A percentile compares a stretch with the other conserved stretches of the same genome.
Conservation (phyloP, 768 basidiomycete species). For the Russula olivacea region DNA sequence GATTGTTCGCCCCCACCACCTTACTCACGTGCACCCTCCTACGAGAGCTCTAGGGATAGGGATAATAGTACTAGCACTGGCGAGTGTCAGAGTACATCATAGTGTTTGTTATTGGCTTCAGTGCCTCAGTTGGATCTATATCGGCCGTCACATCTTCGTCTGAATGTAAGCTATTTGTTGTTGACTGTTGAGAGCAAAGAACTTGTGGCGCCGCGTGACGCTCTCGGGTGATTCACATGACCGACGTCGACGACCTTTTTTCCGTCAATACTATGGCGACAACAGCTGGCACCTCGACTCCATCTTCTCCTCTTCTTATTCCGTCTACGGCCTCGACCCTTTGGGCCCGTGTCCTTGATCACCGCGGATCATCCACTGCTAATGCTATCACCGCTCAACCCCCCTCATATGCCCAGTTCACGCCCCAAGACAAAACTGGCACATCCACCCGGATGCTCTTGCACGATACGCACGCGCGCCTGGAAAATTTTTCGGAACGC, state of each 20-base stretch:
- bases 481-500: conserved; percentile 58
- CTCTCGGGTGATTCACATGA: neutral
- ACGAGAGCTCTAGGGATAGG: conserved; percentile 3
- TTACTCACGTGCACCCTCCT: conserved; percentile 19
- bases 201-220: conserved; percentile 1
- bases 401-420: conserved; percentile 39
- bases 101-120: neutral
- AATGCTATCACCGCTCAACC: conserved; percentile 28
- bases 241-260: neutral
- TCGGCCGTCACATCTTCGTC: neutral
- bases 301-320: conserved; percentile 13
- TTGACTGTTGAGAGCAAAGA: neutral
- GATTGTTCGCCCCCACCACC: conserved; percentile 15
- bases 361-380: conserved; percentile 31
- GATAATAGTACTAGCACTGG: neutral
- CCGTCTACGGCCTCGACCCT: conserved; percentile 29
- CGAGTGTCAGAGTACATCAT: neutral
- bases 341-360: conserved; percentile 54
- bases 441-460: conserved; percentile 68
- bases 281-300: neutral
- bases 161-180: neutral
- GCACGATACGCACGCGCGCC: conserved; percentile 65
- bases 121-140: neutral
- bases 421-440: conserved; percentile 53
- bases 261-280: conserved; percentile 4